phyloP scores from a whole-genome alignment of 2,329 filamentous ascomycete species.

The Pseudogymnoascus sp. region DNA sequence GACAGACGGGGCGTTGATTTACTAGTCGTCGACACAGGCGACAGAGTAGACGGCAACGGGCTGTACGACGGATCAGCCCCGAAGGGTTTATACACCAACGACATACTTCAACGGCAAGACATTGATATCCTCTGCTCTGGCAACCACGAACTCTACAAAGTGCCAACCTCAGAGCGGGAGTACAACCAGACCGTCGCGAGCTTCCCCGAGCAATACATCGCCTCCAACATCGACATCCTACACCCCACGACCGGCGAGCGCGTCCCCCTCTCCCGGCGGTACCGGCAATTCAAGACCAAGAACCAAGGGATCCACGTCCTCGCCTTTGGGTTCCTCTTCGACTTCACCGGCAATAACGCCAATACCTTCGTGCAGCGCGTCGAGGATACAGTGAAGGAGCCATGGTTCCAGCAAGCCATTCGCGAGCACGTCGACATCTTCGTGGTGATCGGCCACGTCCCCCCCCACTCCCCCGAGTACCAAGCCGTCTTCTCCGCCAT shows the following conservation, averaged over 20 bases:
- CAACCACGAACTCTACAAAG: conserved; percentile 91
- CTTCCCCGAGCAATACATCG: conserved; percentile 71
- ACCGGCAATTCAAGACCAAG: conserved; percentile 84
- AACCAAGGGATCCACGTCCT: conserved; percentile 79
- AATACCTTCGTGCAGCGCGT: conserved; percentile 81
- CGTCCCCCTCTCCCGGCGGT: conserved; percentile 71
- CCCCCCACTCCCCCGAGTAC: conserved; percentile 72
- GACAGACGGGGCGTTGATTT: conserved; percentile 74
- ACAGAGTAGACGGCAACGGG: conserved; percentile 88
- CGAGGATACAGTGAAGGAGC: conserved; percentile 67
- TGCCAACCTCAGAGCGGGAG: conserved; percentile 68
- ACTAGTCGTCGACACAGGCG: conserved; percentile 87
- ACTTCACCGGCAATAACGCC: conserved; percentile 82
- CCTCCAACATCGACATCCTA: conserved; percentile 87
- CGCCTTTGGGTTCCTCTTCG: conserved; percentile 89
- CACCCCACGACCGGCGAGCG: conserved; percentile 61
- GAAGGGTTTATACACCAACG: conserved; percentile 80
- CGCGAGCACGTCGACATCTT: conserved; percentile 70
- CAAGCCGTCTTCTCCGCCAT: conserved; percentile 70
- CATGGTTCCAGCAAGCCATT: conserved; percentile 84
- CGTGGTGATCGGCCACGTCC: conserved; percentile 77
- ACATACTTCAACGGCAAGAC: conserved; percentile 73
- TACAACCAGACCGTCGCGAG: conserved; percentile 72
- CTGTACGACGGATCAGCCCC: conserved; percentile 85
- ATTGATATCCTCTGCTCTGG: conserved; percentile 81